A percentile compares a stretch with the other conserved stretches of the same genome.
Evolutionary conservation across 2,329 filamentous ascomycete species (phyloP).

Genomic region (Ilyonectria mors-panacis): DNA sequence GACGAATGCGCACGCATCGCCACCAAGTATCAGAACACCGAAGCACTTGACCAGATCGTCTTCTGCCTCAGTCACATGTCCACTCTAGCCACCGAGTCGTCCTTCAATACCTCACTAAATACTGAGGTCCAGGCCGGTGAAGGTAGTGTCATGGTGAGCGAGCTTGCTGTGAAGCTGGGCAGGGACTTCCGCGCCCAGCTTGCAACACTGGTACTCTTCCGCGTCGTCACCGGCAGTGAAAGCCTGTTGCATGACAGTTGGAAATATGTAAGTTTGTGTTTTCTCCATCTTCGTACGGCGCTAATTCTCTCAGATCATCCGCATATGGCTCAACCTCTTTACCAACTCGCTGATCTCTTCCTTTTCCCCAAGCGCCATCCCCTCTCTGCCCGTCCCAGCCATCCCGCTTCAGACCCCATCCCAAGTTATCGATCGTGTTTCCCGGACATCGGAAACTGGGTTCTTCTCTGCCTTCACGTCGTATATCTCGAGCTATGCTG

Average conservation of each 20-base stretch:
- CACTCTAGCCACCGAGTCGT: constrained; percentile 81
- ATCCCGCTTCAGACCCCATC: constrained; percentile 94
- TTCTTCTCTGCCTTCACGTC: constrained; percentile 95
- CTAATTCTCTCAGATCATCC: constrained; percentile 74
- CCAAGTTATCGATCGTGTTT: constrained; percentile 90
- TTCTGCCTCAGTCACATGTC: constrained; percentile 93
- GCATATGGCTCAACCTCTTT: constrained; percentile 96
- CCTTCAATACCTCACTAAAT: constrained; percentile 89
- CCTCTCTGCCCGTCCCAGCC: constrained; percentile 78
- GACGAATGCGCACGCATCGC: constrained; percentile 97
- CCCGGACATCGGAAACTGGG: constrained; percentile 83
- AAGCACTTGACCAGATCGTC: constrained; percentile 93
- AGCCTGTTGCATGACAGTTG: constrained; percentile 81
- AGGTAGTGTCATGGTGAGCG: constrained; percentile 97
- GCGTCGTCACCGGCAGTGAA: constrained; percentile 90
- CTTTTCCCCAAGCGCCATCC: constrained; percentile 76
- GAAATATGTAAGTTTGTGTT: constrained; percentile 76
- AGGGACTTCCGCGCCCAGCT: constrained; percentile 94
- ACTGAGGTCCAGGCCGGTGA: constrained; percentile 95
- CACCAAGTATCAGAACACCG: constrained; percentile 83
- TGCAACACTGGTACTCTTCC: constrained; percentile 94
- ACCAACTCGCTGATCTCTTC: constrained; percentile 93
- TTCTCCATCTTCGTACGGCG: background rate
- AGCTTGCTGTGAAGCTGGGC: constrained; percentile 95
- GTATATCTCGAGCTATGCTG: constrained; percentile 98